phyloP scores from a whole-genome alignment of 2,329 filamentous ascomycete genomes.

The Monilinia polystroma region DNA sequence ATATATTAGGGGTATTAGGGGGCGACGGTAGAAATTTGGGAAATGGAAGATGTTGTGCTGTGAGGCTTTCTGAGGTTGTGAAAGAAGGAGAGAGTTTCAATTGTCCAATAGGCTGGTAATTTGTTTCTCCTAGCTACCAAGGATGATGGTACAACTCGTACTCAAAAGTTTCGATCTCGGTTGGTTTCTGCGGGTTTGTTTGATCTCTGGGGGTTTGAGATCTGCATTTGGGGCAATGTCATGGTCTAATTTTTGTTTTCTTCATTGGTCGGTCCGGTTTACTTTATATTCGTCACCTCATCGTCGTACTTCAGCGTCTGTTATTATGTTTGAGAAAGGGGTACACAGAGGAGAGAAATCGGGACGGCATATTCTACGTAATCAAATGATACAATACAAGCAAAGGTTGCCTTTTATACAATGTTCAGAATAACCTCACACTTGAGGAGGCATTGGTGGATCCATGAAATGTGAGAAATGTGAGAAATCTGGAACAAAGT shows the following conservation, averaged over 20 bases:
- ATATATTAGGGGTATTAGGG: constrained; percentile 22
- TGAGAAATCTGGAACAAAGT: not conserved
- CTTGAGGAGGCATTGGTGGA: not conserved
- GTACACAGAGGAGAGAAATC: constrained; percentile 16
- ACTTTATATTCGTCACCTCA: constrained; percentile 19
- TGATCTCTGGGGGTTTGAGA: constrained; percentile 23
- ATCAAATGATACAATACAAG: constrained; percentile 27
- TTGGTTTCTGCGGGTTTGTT: constrained; percentile 26
- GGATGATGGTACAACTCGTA: constrained; percentile 25
- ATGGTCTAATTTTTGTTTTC: constrained; percentile 29
- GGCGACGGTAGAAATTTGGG: constrained; percentile 26
- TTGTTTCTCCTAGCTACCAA: constrained; percentile 30
- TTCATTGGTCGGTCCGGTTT: constrained; percentile 23
- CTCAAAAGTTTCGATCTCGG: constrained; percentile 30
- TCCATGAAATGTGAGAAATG: not conserved
- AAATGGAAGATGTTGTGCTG: constrained; percentile 35
- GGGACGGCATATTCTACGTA: constrained; percentile 31
- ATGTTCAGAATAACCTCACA: not conserved
- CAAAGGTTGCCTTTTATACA: constrained; percentile 10
- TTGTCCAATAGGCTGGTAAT: constrained; percentile 29
- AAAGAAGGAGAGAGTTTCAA: constrained; percentile 23
- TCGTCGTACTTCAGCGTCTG: constrained; percentile 27
- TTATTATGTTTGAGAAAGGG: constrained; percentile 23
- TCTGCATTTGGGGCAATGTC: constrained; percentile 31
- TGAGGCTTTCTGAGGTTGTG: constrained; percentile 31